Percentiles rank a stretch among this genome's conserved stretches.
These are phyloP conservation scores for Chloromonas sp. DNA, from an alignment of 163 green algal species.

Conservation along the genomic window DNA sequence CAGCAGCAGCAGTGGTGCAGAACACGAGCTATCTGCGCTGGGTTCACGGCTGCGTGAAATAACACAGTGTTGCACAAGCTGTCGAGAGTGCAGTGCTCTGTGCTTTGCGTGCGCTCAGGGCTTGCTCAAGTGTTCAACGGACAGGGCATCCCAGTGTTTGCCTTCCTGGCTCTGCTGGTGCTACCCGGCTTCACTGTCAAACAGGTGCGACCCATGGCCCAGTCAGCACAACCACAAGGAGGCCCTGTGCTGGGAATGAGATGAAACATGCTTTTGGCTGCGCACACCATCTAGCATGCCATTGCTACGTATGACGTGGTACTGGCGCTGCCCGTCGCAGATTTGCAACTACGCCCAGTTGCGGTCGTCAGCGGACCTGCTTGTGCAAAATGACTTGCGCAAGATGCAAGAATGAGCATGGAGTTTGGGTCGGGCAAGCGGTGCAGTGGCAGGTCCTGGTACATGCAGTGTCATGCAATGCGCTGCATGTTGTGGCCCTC, in stretches of 20 bases:
- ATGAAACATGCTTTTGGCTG: not conserved
- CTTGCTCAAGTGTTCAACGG: not conserved
- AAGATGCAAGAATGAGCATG: constrained; percentile 10
- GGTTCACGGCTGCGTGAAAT: not conserved
- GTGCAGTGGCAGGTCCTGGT: too few species aligned
- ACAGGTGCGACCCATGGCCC: constrained; percentile 35
- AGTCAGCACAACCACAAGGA: not conserved
- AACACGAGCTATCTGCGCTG: not conserved
- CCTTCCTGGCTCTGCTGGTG: constrained; percentile 14
- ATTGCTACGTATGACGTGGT: not conserved
- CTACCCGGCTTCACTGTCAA: constrained; percentile 69
- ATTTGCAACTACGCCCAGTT: constrained; percentile 76
- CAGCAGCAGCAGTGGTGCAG: not conserved
- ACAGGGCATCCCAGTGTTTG: constrained; percentile 24
- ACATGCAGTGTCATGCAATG: too few species aligned
- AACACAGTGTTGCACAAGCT: not conserved
- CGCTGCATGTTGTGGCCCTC: too few species aligned
- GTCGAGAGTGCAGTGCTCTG: not conserved
- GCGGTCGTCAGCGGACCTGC: constrained; percentile 31
- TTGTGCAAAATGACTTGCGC: constrained; percentile 48
- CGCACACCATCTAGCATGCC: not conserved
- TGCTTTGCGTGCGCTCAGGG: not conserved
- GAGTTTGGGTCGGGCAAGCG: too few species aligned
- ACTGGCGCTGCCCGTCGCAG: constrained; percentile 13
- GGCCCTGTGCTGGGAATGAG: too few species aligned